Conservation (phyloP, 768 basidiomycete species). For the Leccinum uliginosum region DNA sequence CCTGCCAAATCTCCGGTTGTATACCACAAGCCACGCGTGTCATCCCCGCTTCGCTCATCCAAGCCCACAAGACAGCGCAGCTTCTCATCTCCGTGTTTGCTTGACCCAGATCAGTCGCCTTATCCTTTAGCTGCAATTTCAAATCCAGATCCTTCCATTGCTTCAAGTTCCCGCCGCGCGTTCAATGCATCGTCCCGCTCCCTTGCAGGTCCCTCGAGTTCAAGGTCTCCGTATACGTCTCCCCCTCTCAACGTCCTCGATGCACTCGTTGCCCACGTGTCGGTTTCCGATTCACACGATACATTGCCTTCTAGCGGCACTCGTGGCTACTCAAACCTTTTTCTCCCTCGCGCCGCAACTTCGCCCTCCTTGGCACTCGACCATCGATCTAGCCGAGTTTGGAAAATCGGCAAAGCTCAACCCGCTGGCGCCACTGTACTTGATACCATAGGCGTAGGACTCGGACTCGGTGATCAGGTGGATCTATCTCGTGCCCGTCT, state of each 20-base stretch:
- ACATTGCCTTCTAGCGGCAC: conserved; percentile 46
- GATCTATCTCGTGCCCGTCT: conserved; percentile 75
- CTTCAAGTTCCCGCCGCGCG: conserved; percentile 10
- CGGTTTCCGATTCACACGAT: conserved; percentile 22
- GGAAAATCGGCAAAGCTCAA: conserved; percentile 21
- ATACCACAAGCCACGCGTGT: conserved; percentile 19
- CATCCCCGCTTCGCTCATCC: conserved; percentile 21
- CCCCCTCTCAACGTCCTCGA: conserved; percentile 30
- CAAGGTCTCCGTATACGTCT: conserved; percentile 29
- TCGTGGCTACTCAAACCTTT: conserved; percentile 51
- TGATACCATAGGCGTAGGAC: conserved; percentile 23
- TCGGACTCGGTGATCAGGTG: conserved; percentile 44
- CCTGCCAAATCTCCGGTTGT: conserved; percentile 8
- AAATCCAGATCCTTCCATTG: background rate
- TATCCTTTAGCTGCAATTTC: background rate
- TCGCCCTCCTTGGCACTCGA: conserved; percentile 17
- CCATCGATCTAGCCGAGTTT: conserved; percentile 17
- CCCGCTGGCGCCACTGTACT: conserved; percentile 13
- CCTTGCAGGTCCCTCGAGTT: conserved; percentile 19
- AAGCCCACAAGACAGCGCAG: conserved; percentile 29
- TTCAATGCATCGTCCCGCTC: conserved; percentile 12
- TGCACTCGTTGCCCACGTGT: conserved; percentile 30
- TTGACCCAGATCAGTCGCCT: conserved; percentile 2
- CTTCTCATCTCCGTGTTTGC: conserved; percentile 27
- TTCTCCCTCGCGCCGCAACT: conserved; percentile 41